Evolutionary conservation across 2,329 filamentous ascomycete species (phyloP).

Genomic region (Venturia carpophila): DNA sequence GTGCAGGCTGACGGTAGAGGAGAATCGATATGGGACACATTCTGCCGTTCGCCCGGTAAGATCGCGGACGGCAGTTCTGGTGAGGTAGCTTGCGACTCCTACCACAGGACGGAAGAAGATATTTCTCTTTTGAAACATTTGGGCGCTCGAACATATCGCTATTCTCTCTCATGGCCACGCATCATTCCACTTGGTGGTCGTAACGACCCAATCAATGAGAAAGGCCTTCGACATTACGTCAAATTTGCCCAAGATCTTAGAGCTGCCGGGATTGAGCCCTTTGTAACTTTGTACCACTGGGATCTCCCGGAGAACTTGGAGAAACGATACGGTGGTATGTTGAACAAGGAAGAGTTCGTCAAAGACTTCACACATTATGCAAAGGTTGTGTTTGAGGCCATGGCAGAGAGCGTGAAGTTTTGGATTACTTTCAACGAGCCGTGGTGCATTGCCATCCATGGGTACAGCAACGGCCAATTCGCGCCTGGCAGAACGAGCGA

Average conservation of each 20-base stretch:
- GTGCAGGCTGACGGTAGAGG: conserved; percentile 67
- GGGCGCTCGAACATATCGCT: conserved; percentile 69
- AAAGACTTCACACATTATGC: conserved; percentile 75
- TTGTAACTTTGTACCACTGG: conserved; percentile 84
- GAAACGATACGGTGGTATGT: conserved; percentile 70
- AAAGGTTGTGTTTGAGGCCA: conserved; percentile 63
- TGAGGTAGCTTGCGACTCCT: conserved; percentile 76
- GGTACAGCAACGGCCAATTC: conserved; percentile 69
- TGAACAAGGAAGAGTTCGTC: conserved; percentile 76
- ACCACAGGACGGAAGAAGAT: conserved; percentile 70
- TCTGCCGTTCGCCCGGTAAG: conserved; percentile 72
- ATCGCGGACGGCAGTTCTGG: conserved; percentile 72
- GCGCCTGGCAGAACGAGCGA: conserved; percentile 78
- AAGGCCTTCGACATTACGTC: conserved; percentile 69
- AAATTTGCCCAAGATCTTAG: conserved; percentile 71
- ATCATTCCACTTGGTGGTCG: conserved; percentile 81
- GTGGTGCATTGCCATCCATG: conserved; percentile 74
- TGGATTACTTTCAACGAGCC: conserved; percentile 93
- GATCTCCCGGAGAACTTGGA: conserved; percentile 73
- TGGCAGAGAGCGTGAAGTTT: conserved; percentile 68
- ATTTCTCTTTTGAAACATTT: conserved; percentile 68
- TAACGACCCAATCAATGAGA: conserved; percentile 71
- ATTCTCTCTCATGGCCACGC: conserved; percentile 75
- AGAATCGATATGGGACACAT: conserved; percentile 85
- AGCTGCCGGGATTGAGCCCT: conserved; percentile 67